Base-by-base conservation (phyloP, 2,329 filamentous ascomycete genomes). In the Alternaria sp. region DNA sequence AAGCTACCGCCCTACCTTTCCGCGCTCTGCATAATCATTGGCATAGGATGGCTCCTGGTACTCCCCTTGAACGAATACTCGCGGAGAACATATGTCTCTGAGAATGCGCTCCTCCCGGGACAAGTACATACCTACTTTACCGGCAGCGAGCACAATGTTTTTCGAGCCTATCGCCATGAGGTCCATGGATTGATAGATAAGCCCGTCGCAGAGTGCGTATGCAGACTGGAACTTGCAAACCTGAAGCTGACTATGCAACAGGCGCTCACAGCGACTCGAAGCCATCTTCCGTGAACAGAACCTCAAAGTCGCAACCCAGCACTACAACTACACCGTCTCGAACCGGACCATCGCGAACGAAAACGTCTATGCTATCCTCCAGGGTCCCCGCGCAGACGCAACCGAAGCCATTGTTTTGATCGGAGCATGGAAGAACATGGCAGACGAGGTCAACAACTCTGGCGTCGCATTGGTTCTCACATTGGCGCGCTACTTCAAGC, bases 51-150 rank as follows among this genome's bases (percentile, higher is more conserved):
- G 92, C 88, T 99, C 14, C 87, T 97, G 22, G 85, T 98, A 32
- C 87, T 99, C 2, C 95, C 95, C 3, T 85, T 98, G 54, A 87
- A 98, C 79, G 87, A 94, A 68, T 97, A 98, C 82, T 97, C 93
- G 52, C 89, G 95, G 67, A 86, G 87, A 62, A 99, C 94, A 1
- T 99, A 99, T 79, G 95, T 99, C 59, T 98, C 94, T 44, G 95
- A 99, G 79, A 99, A 99, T 78, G 95, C 95, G 11, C 88, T 99
- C 34, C 84, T 99, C 14, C 95, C 95, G 0, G 95, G 94, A 2
- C 95, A 99, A 80, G 95, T 98, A 9, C 94, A 98, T 81, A 97
- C 95, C 2, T 99, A 99, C 80, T 99, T 99, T 76, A 90, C 92
- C 7, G 95, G 95, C 18, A 97, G 93, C 78, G 95, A 99, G 77